phyloP scores from a whole-genome alignment of 768 basidiomycete genomes.

The Mycena crocata region DNA sequence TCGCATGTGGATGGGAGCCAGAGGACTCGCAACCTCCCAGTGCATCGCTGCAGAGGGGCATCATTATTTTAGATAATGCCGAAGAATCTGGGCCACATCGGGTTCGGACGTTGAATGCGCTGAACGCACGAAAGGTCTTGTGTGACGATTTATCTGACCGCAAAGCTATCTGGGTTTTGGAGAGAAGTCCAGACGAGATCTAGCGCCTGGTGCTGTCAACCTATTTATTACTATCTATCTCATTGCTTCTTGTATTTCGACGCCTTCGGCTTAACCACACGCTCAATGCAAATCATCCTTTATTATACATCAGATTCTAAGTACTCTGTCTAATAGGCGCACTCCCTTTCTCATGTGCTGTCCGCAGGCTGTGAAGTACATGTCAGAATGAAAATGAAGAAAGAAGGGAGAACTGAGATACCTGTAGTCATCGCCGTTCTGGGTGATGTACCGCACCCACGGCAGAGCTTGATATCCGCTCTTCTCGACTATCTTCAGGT shows the following conservation, averaged over 20 bases:
- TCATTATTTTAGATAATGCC: constrained; percentile 54
- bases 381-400: neutral
- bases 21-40: constrained; percentile 10
- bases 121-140: constrained; percentile 18
- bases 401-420: constrained; percentile 41
- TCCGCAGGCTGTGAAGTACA: constrained; percentile 66
- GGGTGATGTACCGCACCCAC: constrained; percentile 95
- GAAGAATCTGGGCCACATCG: constrained; percentile 4
- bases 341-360: constrained; percentile 80
- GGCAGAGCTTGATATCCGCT: constrained; percentile 96
- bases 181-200: neutral
- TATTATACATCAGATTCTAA: constrained; percentile 22
- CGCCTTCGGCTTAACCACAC: neutral
- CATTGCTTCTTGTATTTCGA: neutral
- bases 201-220: neutral
- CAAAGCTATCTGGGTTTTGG: constrained; percentile 24
- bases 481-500: constrained; percentile 99
- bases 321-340: constrained; percentile 63
- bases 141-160: constrained; percentile 5
- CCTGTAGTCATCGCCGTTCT: constrained; percentile 94
- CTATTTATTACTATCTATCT: constrained; percentile 12
- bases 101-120: neutral
- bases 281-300: neutral
- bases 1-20: constrained; percentile 58
- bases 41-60: constrained; percentile 42